phyloP scores from a whole-genome alignment of 2,329 filamentous ascomycete genomes.

The Colletotrichum orbiculare region DNA sequence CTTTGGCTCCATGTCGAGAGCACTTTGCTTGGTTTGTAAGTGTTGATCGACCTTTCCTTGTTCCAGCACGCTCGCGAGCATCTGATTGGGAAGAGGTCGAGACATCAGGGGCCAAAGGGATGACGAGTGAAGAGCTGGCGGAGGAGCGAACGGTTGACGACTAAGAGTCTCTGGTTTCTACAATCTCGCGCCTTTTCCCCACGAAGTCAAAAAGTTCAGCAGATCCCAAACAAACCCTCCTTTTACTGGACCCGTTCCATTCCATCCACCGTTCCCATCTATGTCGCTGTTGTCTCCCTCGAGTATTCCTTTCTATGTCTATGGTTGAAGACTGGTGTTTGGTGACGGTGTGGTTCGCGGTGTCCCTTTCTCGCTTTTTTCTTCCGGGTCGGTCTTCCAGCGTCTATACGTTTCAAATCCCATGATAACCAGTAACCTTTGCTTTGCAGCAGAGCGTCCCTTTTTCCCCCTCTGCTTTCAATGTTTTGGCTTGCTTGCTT shows the following conservation, averaged over 20 bases:
- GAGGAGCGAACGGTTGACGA: slow-evolving; percentile 18
- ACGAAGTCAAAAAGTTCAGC: slow-evolving; percentile 36
- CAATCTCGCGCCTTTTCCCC: slow-evolving; percentile 20
- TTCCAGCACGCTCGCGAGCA: slow-evolving; percentile 14
- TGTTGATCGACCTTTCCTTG: slow-evolving; percentile 10
- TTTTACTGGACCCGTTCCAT: neutral
- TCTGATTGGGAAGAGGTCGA: slow-evolving; percentile 8
- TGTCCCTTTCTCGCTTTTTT: neutral
- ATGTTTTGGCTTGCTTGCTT: neutral
- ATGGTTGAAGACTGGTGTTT: slow-evolving; percentile 1
- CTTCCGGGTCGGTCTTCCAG: neutral
- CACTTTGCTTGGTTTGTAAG: slow-evolving; percentile 9
- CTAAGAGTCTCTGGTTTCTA: neutral
- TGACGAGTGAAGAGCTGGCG: neutral
- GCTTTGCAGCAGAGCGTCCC: neutral
- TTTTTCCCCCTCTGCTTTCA: neutral
- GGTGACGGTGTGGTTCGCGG: neutral
- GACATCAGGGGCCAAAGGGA: neutral
- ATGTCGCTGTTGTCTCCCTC: neutral
- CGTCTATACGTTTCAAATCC: slow-evolving; percentile 13
- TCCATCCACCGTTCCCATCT: neutral
- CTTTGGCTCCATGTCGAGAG: slow-evolving; percentile 20
- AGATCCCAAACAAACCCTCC: slow-evolving; percentile 4
- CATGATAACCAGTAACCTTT: neutral
- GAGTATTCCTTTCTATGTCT: slow-evolving; percentile 11